phyloP scores from a whole-genome alignment of 1,139 yeast species.

The Trichomonascaceae sp. region DNA sequence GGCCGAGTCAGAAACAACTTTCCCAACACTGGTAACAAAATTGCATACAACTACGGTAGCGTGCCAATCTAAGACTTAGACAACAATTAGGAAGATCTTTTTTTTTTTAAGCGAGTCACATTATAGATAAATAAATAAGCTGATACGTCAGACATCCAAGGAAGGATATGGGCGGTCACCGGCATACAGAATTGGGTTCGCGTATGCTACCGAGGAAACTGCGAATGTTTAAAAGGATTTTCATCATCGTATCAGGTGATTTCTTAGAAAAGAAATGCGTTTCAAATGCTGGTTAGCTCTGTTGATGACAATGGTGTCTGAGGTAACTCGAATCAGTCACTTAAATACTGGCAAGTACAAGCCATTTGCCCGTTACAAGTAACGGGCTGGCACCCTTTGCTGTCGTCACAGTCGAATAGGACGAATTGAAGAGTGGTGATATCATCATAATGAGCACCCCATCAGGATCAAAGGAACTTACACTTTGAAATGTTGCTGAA shows the following conservation, averaged over 20 bases:
- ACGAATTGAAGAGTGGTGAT: conserved; percentile 48
- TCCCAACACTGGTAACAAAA: conserved; percentile 15
- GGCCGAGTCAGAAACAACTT: conserved; percentile 11
- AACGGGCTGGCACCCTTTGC: conserved; percentile 44
- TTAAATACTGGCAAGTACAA: conserved; percentile 80
- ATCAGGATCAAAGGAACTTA: too few species aligned
- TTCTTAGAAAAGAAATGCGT: too few species aligned
- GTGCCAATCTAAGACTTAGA: too few species aligned
- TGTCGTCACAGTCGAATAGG: conserved; percentile 82
- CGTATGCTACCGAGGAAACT: conserved; percentile 86
- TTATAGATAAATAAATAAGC: too few species aligned
- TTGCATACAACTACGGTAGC: conserved; percentile 17
- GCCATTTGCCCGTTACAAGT: conserved; percentile 24
- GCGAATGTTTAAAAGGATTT: conserved; percentile 69
- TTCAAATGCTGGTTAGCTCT: too few species aligned
- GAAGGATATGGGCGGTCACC: conserved; percentile 64
- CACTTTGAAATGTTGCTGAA: too few species aligned
- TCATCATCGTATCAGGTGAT: conserved; percentile 49
- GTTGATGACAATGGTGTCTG: too few species aligned
- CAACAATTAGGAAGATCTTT: background rate
- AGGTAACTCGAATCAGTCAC: conserved; percentile 36
- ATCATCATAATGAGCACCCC: too few species aligned
- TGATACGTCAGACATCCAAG: conserved; percentile 52
- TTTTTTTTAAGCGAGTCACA: background rate
- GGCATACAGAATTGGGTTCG: conserved; percentile 72